Evolutionary conservation across 73 alveolate genomes (phyloP), one percentile per base, ranked within the genome.

Genomic region (Paramecium pentaurelia): DNA sequence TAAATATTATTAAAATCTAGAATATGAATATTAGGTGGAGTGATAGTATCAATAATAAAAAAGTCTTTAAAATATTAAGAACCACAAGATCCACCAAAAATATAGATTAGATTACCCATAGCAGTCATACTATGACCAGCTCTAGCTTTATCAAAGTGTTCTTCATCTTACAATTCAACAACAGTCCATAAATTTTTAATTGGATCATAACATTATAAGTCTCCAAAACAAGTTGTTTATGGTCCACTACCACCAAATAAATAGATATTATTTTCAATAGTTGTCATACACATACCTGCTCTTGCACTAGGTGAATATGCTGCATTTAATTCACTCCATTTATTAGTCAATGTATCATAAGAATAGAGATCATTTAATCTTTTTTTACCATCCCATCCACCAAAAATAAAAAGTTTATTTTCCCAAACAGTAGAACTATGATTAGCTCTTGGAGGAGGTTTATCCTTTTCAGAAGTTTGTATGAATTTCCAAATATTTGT

Each of bases 191-290:
- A 14, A 20, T 86, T 75, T 7, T 86, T 68, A 0, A 45, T 92
- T 4, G 98, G 97, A 77, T 97, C 98, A 93, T 85, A 97, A 8
- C 86, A 28, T 54, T 92, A 95, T 36, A 97, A 71, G 86, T 97
- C 99, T 77, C 94, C 95, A 64, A 83, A 97, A 92, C 99, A 95
- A 12, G 95, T 92, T 8, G 98, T 96, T n/a, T 95, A 95, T 37
- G 95, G 98, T 18, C 99, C 99, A 59, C 98, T 95, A 2, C 99
- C 99, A 0, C 99, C 99, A 77, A 97, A 97, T 54, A 97, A 84
- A 60, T 80, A 95, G 38, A 97, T 71, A 18, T 93, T 93, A 54
- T 94, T 93, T 36, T 96, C 95, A 14, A 97, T 93, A 22, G 95
- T 92, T 36, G 95, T 88, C 77, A 97, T 93, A 36, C 96, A 85